Evolutionary conservation across 306 rosid species (phyloP).

Genomic region (Herpetospermum pedunculosum): DNA sequence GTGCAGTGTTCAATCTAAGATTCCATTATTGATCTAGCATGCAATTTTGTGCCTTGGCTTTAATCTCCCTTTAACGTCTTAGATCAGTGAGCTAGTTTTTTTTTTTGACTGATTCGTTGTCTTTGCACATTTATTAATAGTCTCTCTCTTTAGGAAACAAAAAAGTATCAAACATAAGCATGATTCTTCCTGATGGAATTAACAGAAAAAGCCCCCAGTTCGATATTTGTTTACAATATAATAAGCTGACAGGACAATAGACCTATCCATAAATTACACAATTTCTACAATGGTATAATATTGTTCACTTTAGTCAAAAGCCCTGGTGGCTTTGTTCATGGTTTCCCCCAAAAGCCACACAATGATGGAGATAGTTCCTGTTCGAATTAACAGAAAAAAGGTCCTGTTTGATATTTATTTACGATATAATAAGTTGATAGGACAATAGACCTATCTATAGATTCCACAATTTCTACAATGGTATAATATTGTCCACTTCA

Average conservation of each 20-base stretch:
- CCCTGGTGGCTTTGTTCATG: not conserved
- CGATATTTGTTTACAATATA: too few relatives aligned
- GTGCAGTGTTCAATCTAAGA: not conserved
- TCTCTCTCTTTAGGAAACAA: not conserved
- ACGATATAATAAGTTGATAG: too few relatives aligned
- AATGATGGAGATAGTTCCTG: not conserved
- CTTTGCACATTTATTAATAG: not conserved
- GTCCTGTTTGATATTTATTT: too few relatives aligned
- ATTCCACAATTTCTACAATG: too few relatives aligned
- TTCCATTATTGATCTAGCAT: not conserved
- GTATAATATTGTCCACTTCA: too few relatives aligned
- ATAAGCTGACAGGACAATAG: too few relatives aligned
- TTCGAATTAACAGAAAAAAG: too few relatives aligned
- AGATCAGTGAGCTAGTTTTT: not conserved
- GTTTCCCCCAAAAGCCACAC: not conserved
- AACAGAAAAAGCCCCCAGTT: not conserved
- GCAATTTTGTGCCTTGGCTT: not conserved
- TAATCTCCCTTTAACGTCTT: not conserved
- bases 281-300: not conserved
- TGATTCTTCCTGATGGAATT: not conserved
- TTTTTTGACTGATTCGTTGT: not conserved
- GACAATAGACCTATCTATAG: too few relatives aligned
- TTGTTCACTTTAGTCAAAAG: not conserved
- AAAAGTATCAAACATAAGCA: not conserved
- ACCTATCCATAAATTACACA: too few relatives aligned